These are phyloP conservation scores for Fusarium citri DNA, from an alignment of 2,329 filamentous ascomycete species.

Conservation along the genomic window DNA sequence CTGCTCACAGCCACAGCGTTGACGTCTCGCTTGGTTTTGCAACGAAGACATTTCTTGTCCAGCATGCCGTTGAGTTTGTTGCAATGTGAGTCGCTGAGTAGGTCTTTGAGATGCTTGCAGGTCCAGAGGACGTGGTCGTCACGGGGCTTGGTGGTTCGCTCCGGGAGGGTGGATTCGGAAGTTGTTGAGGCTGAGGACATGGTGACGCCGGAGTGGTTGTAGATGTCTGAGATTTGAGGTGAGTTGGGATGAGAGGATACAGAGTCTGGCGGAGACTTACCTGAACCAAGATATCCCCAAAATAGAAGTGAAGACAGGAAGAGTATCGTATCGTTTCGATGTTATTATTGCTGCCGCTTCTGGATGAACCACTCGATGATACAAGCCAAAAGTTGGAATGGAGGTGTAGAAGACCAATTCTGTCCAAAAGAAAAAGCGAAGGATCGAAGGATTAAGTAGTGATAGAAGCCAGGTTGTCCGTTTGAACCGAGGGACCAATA, in stretches of 20 bases:
- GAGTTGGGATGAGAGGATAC: not conserved
- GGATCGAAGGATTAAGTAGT: not conserved
- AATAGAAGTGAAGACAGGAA: too few relatives aligned
- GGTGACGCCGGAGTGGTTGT: not conserved
- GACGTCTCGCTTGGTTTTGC: not conserved
- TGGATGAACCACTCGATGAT: not conserved
- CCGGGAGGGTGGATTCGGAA: not conserved
- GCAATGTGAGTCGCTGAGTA: not conserved
- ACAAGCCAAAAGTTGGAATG: fast-evolving
- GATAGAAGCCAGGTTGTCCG: fast-evolving
- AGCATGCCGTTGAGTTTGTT: not conserved
- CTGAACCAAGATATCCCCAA: not conserved
- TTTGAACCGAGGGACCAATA: fast-evolving
- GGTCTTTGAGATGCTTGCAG: not conserved
- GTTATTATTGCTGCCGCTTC: not conserved
- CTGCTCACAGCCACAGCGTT: not conserved
- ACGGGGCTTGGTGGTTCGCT: not conserved
- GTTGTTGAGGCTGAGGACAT: not conserved
- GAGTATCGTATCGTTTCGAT: fast-evolving
- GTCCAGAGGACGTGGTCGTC: not conserved
- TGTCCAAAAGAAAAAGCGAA: not conserved
- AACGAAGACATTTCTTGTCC: not conserved
- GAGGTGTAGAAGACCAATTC: not conserved
- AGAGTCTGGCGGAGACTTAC: not conserved
- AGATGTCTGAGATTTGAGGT: not conserved